These are phyloP conservation scores for Cytospora piceicola DNA, from an alignment of 2,329 filamentous ascomycete species.

Conservation along the genomic window DNA sequence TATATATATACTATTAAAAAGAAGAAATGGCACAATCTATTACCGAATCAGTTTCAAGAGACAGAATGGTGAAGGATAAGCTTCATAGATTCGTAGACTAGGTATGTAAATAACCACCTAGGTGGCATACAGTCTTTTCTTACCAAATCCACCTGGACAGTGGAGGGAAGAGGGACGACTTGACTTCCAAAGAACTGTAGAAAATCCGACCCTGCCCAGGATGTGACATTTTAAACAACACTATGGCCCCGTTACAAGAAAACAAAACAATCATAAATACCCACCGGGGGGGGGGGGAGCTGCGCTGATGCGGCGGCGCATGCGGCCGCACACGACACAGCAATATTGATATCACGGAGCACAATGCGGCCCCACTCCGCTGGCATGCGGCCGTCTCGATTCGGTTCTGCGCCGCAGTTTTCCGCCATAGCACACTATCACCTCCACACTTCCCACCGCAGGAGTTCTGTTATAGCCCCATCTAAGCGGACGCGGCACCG, in stretches of 20 bases:
- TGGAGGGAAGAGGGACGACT: too few species aligned
- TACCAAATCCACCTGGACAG: too few species aligned
- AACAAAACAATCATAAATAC: neutral
- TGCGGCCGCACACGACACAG: conserved; percentile 21
- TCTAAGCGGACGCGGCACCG: conserved; percentile 11
- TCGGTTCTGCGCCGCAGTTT: neutral
- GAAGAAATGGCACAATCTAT: too few species aligned
- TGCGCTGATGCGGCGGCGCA: conserved; percentile 15
- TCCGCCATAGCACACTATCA: conserved; percentile 2
- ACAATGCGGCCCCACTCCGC: conserved; percentile 1
- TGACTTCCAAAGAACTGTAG: too few species aligned
- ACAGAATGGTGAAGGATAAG: too few species aligned
- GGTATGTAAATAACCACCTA: too few species aligned
- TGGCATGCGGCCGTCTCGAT: conserved; percentile 10
- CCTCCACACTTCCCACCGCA: accelerated
- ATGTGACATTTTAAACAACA: too few species aligned
- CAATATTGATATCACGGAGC: neutral
- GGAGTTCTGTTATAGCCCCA: neutral
- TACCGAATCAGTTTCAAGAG: too few species aligned
- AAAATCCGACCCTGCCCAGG: too few species aligned
- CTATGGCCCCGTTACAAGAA: neutral
- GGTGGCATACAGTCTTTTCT: too few species aligned
- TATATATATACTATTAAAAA: too few species aligned
- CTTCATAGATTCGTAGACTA: too few species aligned
- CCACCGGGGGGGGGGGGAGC: neutral